These are phyloP conservation scores for Eutrema japonicum DNA, from an alignment of 345 rosid species.

Conservation along the genomic window DNA sequence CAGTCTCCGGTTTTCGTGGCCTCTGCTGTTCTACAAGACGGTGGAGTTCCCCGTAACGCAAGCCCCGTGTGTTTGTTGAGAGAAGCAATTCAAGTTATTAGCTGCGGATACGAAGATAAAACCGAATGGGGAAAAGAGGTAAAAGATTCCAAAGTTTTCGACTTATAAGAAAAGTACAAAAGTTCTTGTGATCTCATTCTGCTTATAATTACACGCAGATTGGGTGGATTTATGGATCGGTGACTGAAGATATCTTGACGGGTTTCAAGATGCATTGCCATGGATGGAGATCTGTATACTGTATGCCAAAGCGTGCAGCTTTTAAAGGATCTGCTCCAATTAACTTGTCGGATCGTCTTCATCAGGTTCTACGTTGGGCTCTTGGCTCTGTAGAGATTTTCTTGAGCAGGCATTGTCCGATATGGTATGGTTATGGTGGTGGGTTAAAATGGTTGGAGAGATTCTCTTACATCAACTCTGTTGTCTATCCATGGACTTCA, in stretches of 20 bases:
- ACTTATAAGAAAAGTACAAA: not conserved
- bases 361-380: constrained; percentile 98
- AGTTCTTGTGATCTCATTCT: constrained; percentile 18
- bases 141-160: constrained; percentile 7
- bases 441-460: constrained; percentile 95
- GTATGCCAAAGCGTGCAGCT: constrained; percentile 87
- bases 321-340: constrained; percentile 97
- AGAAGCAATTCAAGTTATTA: constrained; percentile 98
- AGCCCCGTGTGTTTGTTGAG: constrained; percentile 74
- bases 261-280: constrained; percentile 99
- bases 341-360: constrained; percentile 90
- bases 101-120: constrained; percentile 97
- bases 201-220: constrained; percentile 49
- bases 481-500: constrained; percentile 92
- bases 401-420: constrained; percentile 94
- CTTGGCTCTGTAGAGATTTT: constrained; percentile 98
- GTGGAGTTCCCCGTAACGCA: constrained; percentile 76
- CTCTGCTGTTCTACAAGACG: constrained; percentile 69
- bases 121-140: constrained; percentile 99
- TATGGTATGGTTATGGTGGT: constrained; percentile 98
- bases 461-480: constrained; percentile 92
- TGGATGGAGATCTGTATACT: constrained; percentile 98
- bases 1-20: constrained; percentile 93
- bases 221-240: constrained; percentile 98
- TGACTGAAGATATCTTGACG: constrained; percentile 90